Percentiles rank a stretch among this genome's conserved stretches.
Evolutionary conservation across 2,329 filamentous ascomycete species (phyloP).

Genomic region (Neurospora sp.): DNA sequence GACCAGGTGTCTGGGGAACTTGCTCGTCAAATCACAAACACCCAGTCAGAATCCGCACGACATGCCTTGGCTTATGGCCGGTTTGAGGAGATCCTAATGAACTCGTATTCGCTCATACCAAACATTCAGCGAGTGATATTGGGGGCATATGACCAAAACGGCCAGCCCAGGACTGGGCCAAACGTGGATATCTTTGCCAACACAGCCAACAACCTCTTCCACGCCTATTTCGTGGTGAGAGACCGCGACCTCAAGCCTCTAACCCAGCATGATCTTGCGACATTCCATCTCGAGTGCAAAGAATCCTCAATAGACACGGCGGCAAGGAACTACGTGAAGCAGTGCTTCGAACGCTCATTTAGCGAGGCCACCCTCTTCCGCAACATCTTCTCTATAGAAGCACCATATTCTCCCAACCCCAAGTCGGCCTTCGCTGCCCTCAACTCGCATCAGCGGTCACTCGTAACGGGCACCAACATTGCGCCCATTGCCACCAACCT

Average conservation of each 20-base stretch:
- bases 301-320: conserved; percentile 42
- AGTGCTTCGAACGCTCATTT: conserved; percentile 47
- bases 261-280: conserved; percentile 42
- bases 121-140: conserved; percentile 44
- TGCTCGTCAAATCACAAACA: conserved; percentile 41
- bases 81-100: conserved; percentile 47
- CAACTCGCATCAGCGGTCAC: conserved; percentile 37
- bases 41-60: conserved; percentile 48
- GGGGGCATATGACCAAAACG: conserved; percentile 42
- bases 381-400: conserved; percentile 46
- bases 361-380: conserved; percentile 43
- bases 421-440: conserved; percentile 42
- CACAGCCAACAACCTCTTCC: conserved; percentile 44
- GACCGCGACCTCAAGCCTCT: conserved; percentile 44
- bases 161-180: conserved; percentile 32
- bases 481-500: conserved; percentile 39
- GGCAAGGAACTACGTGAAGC: conserved; percentile 47
- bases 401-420: conserved; percentile 37
- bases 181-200: conserved; percentile 43
- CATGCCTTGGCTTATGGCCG: conserved; percentile 51
- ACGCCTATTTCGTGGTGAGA: conserved; percentile 40
- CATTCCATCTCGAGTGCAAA: conserved; percentile 43
- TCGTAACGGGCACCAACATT: conserved; percentile 46
- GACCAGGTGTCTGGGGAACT: conserved; percentile 46
- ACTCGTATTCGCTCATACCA: conserved; percentile 44